A percentile compares a stretch with the other conserved stretches of the same genome.
Conservation (phyloP, 2,329 filamentous ascomycete genomes). For the Coniochaeta hoffmannii region DNA sequence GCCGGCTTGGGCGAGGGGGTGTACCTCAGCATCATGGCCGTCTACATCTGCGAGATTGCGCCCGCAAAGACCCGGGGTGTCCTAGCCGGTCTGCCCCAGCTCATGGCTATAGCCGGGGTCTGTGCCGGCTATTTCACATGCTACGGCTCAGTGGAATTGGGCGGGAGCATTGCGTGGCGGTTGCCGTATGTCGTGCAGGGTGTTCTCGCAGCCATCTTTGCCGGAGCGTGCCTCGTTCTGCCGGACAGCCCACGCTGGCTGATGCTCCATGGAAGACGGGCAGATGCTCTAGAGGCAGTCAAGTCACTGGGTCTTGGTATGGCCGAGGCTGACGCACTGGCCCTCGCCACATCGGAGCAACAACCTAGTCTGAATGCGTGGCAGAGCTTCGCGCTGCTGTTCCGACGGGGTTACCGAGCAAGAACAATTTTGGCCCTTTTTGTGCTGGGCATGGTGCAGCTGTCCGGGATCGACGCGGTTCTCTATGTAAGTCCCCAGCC, state of each 20-base stretch:
- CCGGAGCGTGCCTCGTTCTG: slow-evolving; percentile 18
- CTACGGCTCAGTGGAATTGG: slow-evolving; percentile 39
- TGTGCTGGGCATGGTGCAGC: slow-evolving; percentile 50
- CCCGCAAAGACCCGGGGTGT: slow-evolving; percentile 41
- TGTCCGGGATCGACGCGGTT: slow-evolving; percentile 55
- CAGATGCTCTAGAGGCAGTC: slow-evolving; percentile 31
- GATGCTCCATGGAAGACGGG: slow-evolving; percentile 29
- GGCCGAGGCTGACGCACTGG: slow-evolving; percentile 18
- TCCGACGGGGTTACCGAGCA: slow-evolving; percentile 28
- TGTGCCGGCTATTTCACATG: slow-evolving; percentile 52
- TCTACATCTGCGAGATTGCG: slow-evolving; percentile 53
- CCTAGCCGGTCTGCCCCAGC: slow-evolving; percentile 44
- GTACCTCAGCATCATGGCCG: slow-evolving; percentile 42
- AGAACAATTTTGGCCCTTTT: slow-evolving; percentile 48
- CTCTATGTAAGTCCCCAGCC: slow-evolving; percentile 31
- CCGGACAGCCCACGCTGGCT: slow-evolving; percentile 52
- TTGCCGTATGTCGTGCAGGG: slow-evolving; percentile 39
- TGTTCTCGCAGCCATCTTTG: slow-evolving; percentile 23
- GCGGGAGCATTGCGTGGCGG: slow-evolving; percentile 45
- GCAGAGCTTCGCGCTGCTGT: slow-evolving; percentile 6
- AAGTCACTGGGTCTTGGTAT: background rate
- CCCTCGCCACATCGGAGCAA: background rate
- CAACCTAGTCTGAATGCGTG: background rate
- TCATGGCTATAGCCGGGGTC: slow-evolving; percentile 42
- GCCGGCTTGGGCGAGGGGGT: slow-evolving; percentile 52